Evolutionary conservation across 1,284 basidiomycete species (phyloP).

Genomic region (Inonotus hispidus): DNA sequence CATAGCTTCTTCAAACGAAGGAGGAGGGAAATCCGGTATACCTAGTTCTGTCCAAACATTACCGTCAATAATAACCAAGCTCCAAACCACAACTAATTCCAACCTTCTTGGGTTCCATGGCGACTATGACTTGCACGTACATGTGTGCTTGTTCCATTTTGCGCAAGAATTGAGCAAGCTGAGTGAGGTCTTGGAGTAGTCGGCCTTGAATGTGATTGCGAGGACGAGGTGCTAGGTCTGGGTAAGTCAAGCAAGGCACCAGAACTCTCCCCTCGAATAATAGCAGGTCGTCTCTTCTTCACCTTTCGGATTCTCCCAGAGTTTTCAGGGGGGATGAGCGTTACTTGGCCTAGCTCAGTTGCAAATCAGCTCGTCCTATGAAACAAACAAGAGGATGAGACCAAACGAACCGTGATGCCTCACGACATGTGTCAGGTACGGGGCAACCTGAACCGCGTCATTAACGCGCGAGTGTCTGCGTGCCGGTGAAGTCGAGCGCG

Average conservation of each 20-base stretch:
- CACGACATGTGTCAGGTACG: constrained; percentile 53
- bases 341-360: constrained; percentile 32
- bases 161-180: not conserved
- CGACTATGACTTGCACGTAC: not conserved
- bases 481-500: not conserved
- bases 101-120: not conserved
- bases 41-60: not conserved
- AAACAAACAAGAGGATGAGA: not conserved
- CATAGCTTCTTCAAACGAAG: constrained; percentile 18
- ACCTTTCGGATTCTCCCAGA: constrained; percentile 46
- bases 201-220: not conserved
- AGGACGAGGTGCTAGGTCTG: not conserved
- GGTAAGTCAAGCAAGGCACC: not conserved
- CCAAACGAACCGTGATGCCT: constrained; percentile 39
- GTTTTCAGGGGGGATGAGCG: constrained; percentile 49
- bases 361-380: not conserved
- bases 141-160: not conserved
- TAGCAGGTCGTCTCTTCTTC: constrained; percentile 27
- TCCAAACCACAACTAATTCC: not conserved
- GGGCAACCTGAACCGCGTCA: constrained; percentile 47
- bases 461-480: constrained; percentile 27
- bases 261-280: not conserved
- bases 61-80: not conserved
- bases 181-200: not conserved
- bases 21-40: constrained; percentile 15